Evolutionary conservation across 73 alveolate species (phyloP).

Genomic region (Paramecium primaurelia): DNA sequence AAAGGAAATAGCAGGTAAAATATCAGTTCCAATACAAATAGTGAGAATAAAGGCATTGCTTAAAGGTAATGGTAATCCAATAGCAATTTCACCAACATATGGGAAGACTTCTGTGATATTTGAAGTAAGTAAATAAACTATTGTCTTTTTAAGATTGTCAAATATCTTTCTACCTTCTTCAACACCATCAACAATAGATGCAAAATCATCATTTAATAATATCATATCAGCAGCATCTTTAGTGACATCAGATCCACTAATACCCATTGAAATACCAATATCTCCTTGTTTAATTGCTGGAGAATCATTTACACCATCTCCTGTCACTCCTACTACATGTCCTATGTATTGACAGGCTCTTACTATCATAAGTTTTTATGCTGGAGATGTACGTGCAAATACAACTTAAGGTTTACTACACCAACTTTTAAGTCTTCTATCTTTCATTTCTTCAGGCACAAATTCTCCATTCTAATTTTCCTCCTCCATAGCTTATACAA

Average conservation of each 20-base stretch:
- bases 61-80: constrained; percentile 84
- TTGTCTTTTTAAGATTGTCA: constrained; percentile 85
- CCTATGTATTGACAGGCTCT: constrained; percentile 88
- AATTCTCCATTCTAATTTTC: neutral
- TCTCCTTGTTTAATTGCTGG: constrained; percentile 96
- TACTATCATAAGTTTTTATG: constrained; percentile 87
- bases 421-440: constrained; percentile 81
- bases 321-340: constrained; percentile 91
- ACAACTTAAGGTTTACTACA: constrained; percentile 86
- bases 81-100: constrained; percentile 71
- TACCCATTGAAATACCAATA: constrained; percentile 93
- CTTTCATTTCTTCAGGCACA: constrained; percentile 62
- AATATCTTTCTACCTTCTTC: constrained; percentile 96
- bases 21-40: constrained; percentile 89
- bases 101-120: constrained; percentile 90
- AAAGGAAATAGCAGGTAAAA: constrained; percentile 88
- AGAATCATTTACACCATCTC: constrained; percentile 94
- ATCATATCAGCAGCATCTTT: constrained; percentile 99
- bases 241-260: constrained; percentile 98
- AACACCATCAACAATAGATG: constrained; percentile 95
- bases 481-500: constrained; percentile 66
- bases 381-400: constrained; percentile 91
- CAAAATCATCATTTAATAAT: constrained; percentile 96
- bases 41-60: constrained; percentile 80
- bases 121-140: constrained; percentile 75